Evolutionary conservation across 2,329 filamentous ascomycete species (phyloP).

Genomic region (Verticillium albo-atrum): DNA sequence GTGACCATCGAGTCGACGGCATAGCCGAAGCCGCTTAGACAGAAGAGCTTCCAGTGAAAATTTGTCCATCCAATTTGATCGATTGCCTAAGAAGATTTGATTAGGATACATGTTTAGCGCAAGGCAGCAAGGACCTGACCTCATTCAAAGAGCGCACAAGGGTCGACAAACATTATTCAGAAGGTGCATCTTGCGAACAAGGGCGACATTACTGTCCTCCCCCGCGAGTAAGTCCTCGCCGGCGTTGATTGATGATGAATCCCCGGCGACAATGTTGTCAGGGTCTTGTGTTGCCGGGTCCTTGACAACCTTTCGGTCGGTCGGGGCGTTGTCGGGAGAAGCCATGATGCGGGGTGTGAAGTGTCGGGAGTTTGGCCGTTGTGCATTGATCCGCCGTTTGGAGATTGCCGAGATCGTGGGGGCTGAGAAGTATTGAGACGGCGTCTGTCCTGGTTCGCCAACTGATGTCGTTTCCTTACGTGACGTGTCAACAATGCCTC

Average conservation of each 20-base stretch:
- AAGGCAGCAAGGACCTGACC: no score
- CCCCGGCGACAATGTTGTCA: neutral
- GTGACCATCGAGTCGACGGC: slow-evolving; percentile 53
- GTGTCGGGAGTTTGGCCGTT: neutral
- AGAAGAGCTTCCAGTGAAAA: slow-evolving; percentile 52
- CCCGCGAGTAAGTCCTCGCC: slow-evolving; percentile 48
- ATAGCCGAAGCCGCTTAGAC: slow-evolving; percentile 58
- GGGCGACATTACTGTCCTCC: slow-evolving; percentile 55
- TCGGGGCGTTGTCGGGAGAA: neutral
- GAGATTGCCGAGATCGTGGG: neutral
- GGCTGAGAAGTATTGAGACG: no score
- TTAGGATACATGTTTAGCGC: neutral
- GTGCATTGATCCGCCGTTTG: neutral
- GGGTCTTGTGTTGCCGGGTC: neutral
- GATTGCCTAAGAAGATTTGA: slow-evolving; percentile 20
- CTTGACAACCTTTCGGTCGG: neutral
- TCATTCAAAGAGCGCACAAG: neutral
- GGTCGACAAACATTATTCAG: slow-evolving; percentile 53
- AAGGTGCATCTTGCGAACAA: slow-evolving; percentile 64
- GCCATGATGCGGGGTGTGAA: neutral
- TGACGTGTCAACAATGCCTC: no score
- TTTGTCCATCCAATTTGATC: slow-evolving; percentile 49
- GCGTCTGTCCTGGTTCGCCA: no score
- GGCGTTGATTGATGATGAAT: neutral
- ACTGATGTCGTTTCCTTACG: no score